Base-by-base conservation (phyloP, 306 rosid genomes). In the Mucuna pruriens region DNA sequence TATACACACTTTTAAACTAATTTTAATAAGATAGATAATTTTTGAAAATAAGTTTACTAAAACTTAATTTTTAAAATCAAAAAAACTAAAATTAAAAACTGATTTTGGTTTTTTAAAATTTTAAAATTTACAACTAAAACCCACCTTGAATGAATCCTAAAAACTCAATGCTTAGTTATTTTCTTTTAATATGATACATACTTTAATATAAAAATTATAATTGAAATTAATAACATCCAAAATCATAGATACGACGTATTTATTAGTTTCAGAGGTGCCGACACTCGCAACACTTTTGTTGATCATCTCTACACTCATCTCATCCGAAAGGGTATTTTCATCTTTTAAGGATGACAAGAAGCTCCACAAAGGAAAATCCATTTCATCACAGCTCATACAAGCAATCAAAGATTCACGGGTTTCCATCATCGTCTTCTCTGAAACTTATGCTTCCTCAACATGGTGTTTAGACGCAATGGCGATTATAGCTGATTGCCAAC, bases 381-480 rank as follows among this genome's bases (percentile, higher is more conserved):
- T 83, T 22, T 51, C 75, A 0, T 0, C 33, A 0, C 75, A 71
- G 39, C 80, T 83, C 10, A 0, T 51, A 1, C 66, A 42, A 31
- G 80, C 76, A 20, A 78, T 72, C 33, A 0, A 4, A 44, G 9
- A 5, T 16, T 83, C 83, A 0, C 2, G 79, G 3, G 10, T 65
- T 42, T 78, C 76, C 6, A 52, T 29, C 31, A 3, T 76, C 23
- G 55, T 82, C 8, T 68, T 82, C 33, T 76, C 85, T 0, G 5
- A 6, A 22, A 12, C 2, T 3, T 76, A 82, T 34, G 78, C 82
- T 4, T n/a, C 3, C 7, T 82, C 85, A 2, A 22, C 12, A 1
- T 82, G 74, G 82, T 82, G 86, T 40, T 57, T 82, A 42, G 77
- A 75, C 5, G 85, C 75, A 25, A 46, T 82, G 64, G 63, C 64